These are phyloP conservation scores for Micromonas pusilla DNA, from an alignment of 139 green algal genomes.

Conservation along the genomic window DNA sequence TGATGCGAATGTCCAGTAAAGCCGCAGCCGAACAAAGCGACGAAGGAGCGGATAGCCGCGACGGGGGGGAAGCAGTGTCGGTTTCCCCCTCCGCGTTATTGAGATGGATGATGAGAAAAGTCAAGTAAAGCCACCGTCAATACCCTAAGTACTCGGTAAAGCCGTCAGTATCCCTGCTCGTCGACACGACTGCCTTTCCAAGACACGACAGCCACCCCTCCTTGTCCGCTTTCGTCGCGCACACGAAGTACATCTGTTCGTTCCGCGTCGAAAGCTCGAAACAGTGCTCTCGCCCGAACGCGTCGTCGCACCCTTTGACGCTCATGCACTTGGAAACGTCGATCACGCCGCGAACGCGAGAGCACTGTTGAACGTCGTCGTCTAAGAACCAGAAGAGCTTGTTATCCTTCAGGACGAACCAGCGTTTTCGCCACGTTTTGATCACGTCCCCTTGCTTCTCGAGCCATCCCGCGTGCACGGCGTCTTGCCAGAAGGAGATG, in stretches of 20 bases:
- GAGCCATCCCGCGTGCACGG: conserved; percentile 78
- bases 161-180: conserved; percentile 1
- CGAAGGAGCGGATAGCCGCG: no score
- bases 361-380: conserved; percentile 64
- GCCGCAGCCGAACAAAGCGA: no score
- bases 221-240: conserved; percentile 89
- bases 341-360: conserved; percentile 85
- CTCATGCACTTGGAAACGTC: conserved; percentile 87
- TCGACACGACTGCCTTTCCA: conserved; percentile 81
- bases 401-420: conserved; percentile 96
- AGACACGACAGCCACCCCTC: conserved; percentile 99
- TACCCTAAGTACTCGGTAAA: not conserved
- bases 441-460: conserved; percentile 95
- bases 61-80: no score
- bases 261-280: conserved; percentile 91
- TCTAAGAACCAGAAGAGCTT: conserved; percentile 99
- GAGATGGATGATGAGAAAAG: no score
- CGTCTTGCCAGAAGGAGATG: conserved; percentile 66
- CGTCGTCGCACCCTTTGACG: conserved; percentile 94
- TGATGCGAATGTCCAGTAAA: no score
- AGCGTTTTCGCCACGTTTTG: conserved; percentile 88
- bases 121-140: no score
- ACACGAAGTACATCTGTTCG: conserved; percentile 86
- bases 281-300: conserved; percentile 84
- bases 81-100: no score